A percentile compares a stretch with the other conserved stretches of the same genome.
Evolutionary conservation across 805 yeast species (phyloP).

Genomic region (Metschnikowia koreensis): DNA sequence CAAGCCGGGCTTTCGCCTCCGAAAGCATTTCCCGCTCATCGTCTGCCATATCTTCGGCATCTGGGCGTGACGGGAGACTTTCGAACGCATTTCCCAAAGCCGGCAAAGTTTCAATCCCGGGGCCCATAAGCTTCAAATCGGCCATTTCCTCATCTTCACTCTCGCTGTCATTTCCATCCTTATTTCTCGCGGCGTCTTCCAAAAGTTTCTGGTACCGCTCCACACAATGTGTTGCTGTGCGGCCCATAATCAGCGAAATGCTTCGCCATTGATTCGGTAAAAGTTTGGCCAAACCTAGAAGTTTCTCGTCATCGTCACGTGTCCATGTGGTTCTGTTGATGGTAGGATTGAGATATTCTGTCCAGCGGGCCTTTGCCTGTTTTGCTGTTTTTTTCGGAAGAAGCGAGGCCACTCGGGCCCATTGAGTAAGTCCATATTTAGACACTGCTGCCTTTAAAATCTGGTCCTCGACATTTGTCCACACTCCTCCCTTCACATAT

Average conservation of each 20-base stretch:
- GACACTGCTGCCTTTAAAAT: slow-evolving; percentile 86
- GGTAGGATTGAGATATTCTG: slow-evolving; percentile 78
- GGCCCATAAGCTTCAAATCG: slow-evolving; percentile 46
- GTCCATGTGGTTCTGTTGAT: slow-evolving; percentile 68
- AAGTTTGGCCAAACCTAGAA: slow-evolving; percentile 61
- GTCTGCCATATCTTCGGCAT: slow-evolving; percentile 74
- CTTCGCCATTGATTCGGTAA: slow-evolving; percentile 95
- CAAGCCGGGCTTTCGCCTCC: slow-evolving; percentile 91
- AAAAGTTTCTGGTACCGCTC: slow-evolving; percentile 77
- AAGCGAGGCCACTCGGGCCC: slow-evolving; percentile 90
- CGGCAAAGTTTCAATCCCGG: slow-evolving; percentile 51
- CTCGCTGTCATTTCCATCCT: slow-evolving; percentile 27
- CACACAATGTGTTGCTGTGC: slow-evolving; percentile 85
- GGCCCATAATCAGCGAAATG: slow-evolving; percentile 73
- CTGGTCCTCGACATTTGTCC: slow-evolving; percentile 87
- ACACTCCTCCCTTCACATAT: slow-evolving; percentile 82
- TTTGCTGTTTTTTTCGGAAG: slow-evolving; percentile 82
- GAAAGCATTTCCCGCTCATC: slow-evolving; percentile 89
- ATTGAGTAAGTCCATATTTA: slow-evolving; percentile 90
- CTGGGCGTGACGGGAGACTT: slow-evolving; percentile 77
- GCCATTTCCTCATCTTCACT: slow-evolving; percentile 23
- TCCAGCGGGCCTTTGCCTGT: slow-evolving; percentile 93
- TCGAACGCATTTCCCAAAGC: slow-evolving; percentile 57
- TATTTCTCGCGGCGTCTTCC: slow-evolving; percentile 41
- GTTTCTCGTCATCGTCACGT: slow-evolving; percentile 68